A percentile compares a stretch with the other conserved stretches of the same genome.
Conservation (phyloP, 345 rosid species). For the Populus simonii region DNA sequence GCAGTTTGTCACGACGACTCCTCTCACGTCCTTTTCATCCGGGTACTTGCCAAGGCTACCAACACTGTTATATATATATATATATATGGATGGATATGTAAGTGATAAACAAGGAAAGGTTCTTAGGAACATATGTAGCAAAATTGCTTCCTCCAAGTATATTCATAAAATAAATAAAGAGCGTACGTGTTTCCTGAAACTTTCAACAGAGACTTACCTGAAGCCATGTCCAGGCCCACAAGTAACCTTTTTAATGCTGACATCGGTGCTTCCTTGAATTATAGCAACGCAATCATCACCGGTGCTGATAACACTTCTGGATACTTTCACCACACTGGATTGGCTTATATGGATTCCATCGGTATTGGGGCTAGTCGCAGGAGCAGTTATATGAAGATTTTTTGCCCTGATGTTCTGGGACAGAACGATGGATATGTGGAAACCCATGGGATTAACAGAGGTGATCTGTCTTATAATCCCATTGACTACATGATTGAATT, state of each 20-base stretch:
- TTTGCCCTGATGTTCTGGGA: slow-evolving; percentile 32
- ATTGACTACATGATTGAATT: slow-evolving; percentile 32
- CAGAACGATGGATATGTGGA: slow-evolving; percentile 43
- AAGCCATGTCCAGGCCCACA: slow-evolving; percentile 89
- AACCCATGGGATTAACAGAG: slow-evolving; percentile 61
- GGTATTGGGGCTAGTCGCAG: slow-evolving; percentile 55
- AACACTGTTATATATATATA: slow-evolving; percentile 31
- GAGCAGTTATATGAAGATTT: slow-evolving; percentile 37
- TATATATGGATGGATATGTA: background rate
- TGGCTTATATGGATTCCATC: slow-evolving; percentile 72
- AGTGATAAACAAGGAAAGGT: background rate
- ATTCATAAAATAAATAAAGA: background rate
- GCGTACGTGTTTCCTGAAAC: no score
- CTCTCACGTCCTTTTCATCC: slow-evolving; percentile 53
- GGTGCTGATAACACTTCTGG: slow-evolving; percentile 38
- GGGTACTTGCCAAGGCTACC: slow-evolving; percentile 73
- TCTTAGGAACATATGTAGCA: background rate
- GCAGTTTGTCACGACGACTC: slow-evolving; percentile 44
- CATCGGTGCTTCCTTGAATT: slow-evolving; percentile 52
- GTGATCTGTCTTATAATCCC: slow-evolving; percentile 35
- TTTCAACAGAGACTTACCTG: slow-evolving; percentile 32
- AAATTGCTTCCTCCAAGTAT: no score
- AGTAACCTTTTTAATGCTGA: slow-evolving; percentile 38
- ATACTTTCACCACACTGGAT: slow-evolving; percentile 44
- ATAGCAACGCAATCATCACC: slow-evolving; percentile 76